A percentile compares a stretch with the other conserved stretches of the same genome.
Conservation (phyloP, 2,329 filamentous ascomycete species). For the Rhynchosporium secalis region DNA sequence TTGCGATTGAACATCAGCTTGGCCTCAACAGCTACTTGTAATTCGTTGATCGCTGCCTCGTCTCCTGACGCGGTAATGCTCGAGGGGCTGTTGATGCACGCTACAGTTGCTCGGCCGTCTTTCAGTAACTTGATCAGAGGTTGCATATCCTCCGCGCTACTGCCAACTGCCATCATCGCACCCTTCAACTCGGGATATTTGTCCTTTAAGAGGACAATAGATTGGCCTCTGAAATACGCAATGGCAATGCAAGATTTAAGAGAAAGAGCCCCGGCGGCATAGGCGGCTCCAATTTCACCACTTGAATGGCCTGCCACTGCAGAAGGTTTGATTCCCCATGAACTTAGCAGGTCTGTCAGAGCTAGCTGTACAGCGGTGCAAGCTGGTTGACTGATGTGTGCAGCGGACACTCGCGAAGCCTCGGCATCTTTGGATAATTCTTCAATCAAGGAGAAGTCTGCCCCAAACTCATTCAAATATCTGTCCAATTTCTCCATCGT, state of each 20-base stretch:
- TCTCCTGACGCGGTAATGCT: slow-evolving; percentile 40
- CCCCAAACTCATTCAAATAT: slow-evolving; percentile 42
- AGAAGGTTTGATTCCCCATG: slow-evolving; percentile 45
- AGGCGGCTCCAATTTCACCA: slow-evolving; percentile 52
- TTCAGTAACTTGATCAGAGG: slow-evolving; percentile 39
- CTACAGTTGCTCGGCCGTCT: slow-evolving; percentile 38
- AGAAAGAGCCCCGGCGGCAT: slow-evolving; percentile 43
- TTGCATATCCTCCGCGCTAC: slow-evolving; percentile 35
- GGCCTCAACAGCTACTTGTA: slow-evolving; percentile 34
- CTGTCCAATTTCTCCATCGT: slow-evolving; percentile 40
- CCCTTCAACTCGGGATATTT: slow-evolving; percentile 41
- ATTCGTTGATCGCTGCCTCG: slow-evolving; percentile 32
- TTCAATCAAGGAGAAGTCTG: slow-evolving; percentile 35
- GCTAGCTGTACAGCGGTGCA: slow-evolving; percentile 51
- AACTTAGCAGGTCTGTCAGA: slow-evolving; percentile 46
- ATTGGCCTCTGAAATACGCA: slow-evolving; percentile 46
- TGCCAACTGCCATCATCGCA: slow-evolving; percentile 56
- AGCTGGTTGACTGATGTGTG: slow-evolving; percentile 48
- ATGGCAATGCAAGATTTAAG: slow-evolving; percentile 43
- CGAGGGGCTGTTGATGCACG: slow-evolving; percentile 40
- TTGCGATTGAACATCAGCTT: slow-evolving; percentile 37
- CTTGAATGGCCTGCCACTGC: slow-evolving; percentile 49
- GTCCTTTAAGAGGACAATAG: slow-evolving; percentile 37
- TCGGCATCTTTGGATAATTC: slow-evolving; percentile 43
- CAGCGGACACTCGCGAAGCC: slow-evolving; percentile 41